Percentiles rank a stretch among this genome's conserved stretches.
Evolutionary conservation across 148 eudicot species (phyloP).

Genomic region (Fallopia convolvulus): DNA sequence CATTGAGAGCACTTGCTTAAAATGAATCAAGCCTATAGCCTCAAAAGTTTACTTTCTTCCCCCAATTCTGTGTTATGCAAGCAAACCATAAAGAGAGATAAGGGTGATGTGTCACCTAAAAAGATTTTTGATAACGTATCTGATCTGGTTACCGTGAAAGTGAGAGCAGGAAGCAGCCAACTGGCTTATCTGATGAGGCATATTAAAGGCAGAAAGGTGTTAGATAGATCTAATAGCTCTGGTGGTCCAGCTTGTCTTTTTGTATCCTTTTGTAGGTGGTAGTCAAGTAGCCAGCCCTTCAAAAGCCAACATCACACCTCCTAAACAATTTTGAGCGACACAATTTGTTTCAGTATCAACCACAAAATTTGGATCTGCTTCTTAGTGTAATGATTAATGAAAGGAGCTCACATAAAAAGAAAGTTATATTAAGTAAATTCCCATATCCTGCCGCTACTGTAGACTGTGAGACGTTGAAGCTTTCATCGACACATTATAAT

Average conservation of each 20-base stretch:
- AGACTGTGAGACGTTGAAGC: no score
- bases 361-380: not conserved
- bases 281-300: not conserved
- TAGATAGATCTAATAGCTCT: not conserved
- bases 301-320: not conserved
- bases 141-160: not conserved
- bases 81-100: not conserved
- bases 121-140: not conserved
- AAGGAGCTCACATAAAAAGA: not conserved
- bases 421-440: not conserved
- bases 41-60: not conserved
- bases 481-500: not conserved
- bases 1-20: not conserved
- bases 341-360: not conserved
- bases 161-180: constrained; percentile 1
- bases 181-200: not conserved
- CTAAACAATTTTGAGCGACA: constrained; percentile 1
- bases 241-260: not conserved
- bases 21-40: not conserved
- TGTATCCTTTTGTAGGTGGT: not conserved
- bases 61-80: not conserved
- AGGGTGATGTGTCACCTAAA: not conserved
- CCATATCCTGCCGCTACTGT: not conserved
- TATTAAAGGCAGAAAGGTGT: constrained; percentile 6
- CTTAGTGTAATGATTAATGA: not conserved